phyloP scores from a whole-genome alignment of 139 green algal species.

The Microglena sp. region DNA sequence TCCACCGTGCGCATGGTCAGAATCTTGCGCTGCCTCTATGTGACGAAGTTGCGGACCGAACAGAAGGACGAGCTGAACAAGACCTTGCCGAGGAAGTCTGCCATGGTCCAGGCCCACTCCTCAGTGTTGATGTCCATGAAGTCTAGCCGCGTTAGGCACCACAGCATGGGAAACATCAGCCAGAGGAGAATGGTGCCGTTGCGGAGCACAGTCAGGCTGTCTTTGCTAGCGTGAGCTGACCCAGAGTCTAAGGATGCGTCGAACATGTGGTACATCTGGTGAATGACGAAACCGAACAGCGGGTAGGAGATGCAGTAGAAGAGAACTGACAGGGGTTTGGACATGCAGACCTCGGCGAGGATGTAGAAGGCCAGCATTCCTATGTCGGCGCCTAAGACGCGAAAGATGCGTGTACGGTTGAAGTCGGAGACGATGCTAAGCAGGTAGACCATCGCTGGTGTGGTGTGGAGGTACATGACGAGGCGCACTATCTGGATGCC shows the following conservation, averaged over 20 bases:
- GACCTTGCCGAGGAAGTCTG: slow-evolving; percentile 27
- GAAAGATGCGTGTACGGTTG: slow-evolving; percentile 2
- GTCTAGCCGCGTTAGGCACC: slow-evolving; percentile 10
- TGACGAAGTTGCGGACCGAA: too few relatives aligned
- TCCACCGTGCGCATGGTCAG: too few relatives aligned
- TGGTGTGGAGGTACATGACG: slow-evolving; percentile 36
- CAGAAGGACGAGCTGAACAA: background rate
- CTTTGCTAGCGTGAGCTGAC: background rate
- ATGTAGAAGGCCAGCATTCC: too few relatives aligned
- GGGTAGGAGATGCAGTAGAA: background rate
- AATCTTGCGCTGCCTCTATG: too few relatives aligned
- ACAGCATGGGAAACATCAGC: slow-evolving; percentile 20
- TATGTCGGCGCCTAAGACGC: too few relatives aligned
- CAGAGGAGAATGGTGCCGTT: slow-evolving; percentile 14
- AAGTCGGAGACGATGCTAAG: slow-evolving; percentile 35
- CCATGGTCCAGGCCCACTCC: slow-evolving; percentile 21
- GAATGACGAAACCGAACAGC: background rate
- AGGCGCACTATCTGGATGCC: slow-evolving; percentile 14
- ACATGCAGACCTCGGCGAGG: slow-evolving; percentile 16
- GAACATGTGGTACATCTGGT: background rate
- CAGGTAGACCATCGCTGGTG: slow-evolving; percentile 39
- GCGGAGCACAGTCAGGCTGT: background rate
- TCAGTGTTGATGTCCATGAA: slow-evolving; percentile 13
- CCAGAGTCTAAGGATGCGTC: background rate
- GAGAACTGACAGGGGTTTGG: background rate